Percentiles rank a stretch among this genome's conserved stretches.
Evolutionary conservation across 192 early-diverging fungal species (phyloP).

Genomic region (Coemansia sp.): DNA sequence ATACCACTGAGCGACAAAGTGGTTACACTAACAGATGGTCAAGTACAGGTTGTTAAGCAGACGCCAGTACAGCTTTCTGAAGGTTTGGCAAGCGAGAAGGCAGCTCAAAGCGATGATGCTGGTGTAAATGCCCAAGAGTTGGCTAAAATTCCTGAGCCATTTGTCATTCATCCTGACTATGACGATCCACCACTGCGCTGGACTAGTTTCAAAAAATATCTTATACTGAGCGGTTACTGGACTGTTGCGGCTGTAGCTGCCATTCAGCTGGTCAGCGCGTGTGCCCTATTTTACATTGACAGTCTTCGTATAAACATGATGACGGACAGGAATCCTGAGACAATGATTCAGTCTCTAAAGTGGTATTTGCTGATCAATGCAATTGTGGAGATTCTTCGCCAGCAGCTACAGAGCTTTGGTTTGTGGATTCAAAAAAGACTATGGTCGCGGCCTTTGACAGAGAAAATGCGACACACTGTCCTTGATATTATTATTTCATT

Average conservation of each 20-base stretch:
- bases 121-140: not conserved
- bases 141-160: not conserved
- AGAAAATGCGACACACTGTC: no score
- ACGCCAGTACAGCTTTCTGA: not conserved
- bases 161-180: slow-evolving; percentile 1
- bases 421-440: slow-evolving; percentile 7
- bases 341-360: slow-evolving; percentile 21
- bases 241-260: slow-evolving; percentile 4
- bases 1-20: not conserved
- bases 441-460: slow-evolving; percentile 5
- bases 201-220: slow-evolving; percentile 4
- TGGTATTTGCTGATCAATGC: slow-evolving; percentile 29
- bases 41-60: not conserved
- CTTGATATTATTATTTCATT: no score
- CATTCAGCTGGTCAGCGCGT: slow-evolving; percentile 12
- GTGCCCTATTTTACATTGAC: slow-evolving; percentile 19
- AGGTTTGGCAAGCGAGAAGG: not conserved
- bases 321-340: slow-evolving; percentile 24
- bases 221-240: slow-evolving; percentile 18
- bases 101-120: not conserved
- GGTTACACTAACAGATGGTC: not conserved
- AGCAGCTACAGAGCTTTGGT: slow-evolving; percentile 11
- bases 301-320: slow-evolving; percentile 23
- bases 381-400: slow-evolving; percentile 3
- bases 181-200: not conserved